phyloP scores from a whole-genome alignment of 2,329 filamentous ascomycete species.

The Phialophora tarda region DNA sequence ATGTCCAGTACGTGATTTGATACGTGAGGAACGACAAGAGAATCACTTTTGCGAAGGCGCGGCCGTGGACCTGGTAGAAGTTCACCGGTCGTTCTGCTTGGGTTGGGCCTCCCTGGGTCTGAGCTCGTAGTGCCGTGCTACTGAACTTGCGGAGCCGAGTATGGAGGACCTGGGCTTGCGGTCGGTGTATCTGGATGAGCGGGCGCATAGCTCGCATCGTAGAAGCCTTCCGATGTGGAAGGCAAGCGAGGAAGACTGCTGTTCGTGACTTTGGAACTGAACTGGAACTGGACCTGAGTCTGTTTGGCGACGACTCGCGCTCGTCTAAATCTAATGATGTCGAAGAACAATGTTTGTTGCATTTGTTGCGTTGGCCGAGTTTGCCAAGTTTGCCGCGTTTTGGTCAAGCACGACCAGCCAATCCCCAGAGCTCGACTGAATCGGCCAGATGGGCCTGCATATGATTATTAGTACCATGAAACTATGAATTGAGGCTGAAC shows the following conservation, averaged over 20 bases:
- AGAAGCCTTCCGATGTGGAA: background rate
- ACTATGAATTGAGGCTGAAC: too few species aligned
- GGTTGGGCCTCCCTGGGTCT: conserved; percentile 4
- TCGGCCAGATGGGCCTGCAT: too few species aligned
- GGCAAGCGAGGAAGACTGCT: background rate
- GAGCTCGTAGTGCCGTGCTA: background rate
- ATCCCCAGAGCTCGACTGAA: too few species aligned
- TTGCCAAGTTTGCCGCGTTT: background rate
- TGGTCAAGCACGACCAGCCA: too few species aligned
- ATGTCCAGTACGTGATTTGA: conserved; percentile 55
- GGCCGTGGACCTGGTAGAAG: conserved; percentile 40
- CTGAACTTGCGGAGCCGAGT: conserved; percentile 13
- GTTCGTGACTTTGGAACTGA: background rate
- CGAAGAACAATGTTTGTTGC: background rate
- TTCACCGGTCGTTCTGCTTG: conserved; percentile 28
- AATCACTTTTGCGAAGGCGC: conserved; percentile 56
- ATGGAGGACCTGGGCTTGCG: background rate
- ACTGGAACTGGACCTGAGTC: background rate
- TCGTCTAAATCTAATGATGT: background rate
- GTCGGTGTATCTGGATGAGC: background rate
- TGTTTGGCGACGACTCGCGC: background rate
- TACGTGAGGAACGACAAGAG: conserved; percentile 56
- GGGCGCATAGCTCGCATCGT: background rate
- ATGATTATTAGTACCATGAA: too few species aligned
- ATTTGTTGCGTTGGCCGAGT: background rate